Conservation (phyloP, 495 filamentous ascomycete species). For the Rostrohypoxylon terebratum region DNA sequence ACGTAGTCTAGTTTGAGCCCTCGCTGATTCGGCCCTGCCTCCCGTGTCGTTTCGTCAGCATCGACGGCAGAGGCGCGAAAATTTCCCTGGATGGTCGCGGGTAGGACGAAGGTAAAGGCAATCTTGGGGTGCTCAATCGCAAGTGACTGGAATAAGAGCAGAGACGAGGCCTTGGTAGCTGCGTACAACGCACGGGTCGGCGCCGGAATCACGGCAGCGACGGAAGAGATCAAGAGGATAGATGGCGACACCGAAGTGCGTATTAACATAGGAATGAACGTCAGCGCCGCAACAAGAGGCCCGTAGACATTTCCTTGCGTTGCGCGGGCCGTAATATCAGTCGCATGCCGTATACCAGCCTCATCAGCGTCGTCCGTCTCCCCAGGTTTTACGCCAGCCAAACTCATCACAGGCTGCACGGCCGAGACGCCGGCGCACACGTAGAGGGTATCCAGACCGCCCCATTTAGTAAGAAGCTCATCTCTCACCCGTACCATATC, state of each 20-base stretch:
- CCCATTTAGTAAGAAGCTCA: constrained; percentile 37
- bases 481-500: constrained; percentile 46
- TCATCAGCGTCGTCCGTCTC: constrained; percentile 34
- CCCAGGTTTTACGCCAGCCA: constrained; percentile 38
- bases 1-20: constrained; percentile 49
- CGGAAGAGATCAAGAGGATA: constrained; percentile 45
- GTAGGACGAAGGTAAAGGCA: constrained; percentile 45
- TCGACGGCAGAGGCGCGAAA: constrained; percentile 51
- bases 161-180: constrained; percentile 49
- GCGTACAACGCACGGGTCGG: constrained; percentile 50
- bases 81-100: constrained; percentile 49
- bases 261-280: constrained; percentile 46
- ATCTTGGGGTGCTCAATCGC: constrained; percentile 50
- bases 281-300: constrained; percentile 40
- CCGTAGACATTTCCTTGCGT: constrained; percentile 47
- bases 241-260: constrained; percentile 47
- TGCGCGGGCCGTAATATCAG: constrained; percentile 33
- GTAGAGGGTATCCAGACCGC: constrained; percentile 46
- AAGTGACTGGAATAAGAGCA: constrained; percentile 49
- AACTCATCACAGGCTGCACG: constrained; percentile 49
- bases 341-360: constrained; percentile 36
- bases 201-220: constrained; percentile 49
- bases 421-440: constrained; percentile 50
- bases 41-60: constrained; percentile 19
- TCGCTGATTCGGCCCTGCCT: constrained; percentile 33